Evolutionary conservation across 345 rosid genomes (phyloP).

Genomic region (Aquilaria malaccensis): DNA sequence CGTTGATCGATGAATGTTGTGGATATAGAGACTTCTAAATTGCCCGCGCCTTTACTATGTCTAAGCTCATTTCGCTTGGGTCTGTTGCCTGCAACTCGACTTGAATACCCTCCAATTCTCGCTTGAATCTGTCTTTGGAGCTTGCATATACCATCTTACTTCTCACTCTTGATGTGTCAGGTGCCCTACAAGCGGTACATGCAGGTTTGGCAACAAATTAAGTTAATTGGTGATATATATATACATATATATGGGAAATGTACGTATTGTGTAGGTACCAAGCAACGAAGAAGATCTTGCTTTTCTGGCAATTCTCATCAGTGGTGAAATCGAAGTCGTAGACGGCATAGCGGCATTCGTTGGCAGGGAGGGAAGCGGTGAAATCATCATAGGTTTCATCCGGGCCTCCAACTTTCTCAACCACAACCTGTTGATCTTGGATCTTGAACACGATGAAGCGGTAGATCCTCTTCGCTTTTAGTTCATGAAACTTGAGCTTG

Average conservation of each 20-base stretch:
- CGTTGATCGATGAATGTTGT: background rate
- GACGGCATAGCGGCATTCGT: constrained; percentile 94
- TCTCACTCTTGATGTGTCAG: constrained; percentile 76
- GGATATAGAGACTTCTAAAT: constrained; percentile 27
- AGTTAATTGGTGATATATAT: background rate
- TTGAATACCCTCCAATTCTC: constrained; percentile 89
- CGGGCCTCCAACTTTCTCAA: constrained; percentile 72
- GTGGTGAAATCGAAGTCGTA: constrained; percentile 84
- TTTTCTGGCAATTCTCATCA: constrained; percentile 87
- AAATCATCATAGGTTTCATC: constrained; percentile 72
- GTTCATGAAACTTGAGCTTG: constrained; percentile 80
- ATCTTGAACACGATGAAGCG: constrained; percentile 89
- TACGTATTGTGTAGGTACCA: constrained; percentile 36
- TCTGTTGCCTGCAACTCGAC: constrained; percentile 97
- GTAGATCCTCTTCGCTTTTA: constrained; percentile 74
- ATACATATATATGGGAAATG: background rate
- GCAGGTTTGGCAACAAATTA: background rate
- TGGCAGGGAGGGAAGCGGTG: constrained; percentile 57
- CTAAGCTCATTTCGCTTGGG: constrained; percentile 98
- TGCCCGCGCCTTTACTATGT: constrained; percentile 76
- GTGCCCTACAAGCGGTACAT: constrained; percentile 43
- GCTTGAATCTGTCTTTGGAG: constrained; percentile 94
- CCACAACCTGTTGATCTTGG: constrained; percentile 69
- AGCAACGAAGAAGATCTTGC: constrained; percentile 97
- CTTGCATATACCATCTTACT: constrained; percentile 95